phyloP scores from a whole-genome alignment of 139 green algal species.

The Chlorella sp. region DNA sequence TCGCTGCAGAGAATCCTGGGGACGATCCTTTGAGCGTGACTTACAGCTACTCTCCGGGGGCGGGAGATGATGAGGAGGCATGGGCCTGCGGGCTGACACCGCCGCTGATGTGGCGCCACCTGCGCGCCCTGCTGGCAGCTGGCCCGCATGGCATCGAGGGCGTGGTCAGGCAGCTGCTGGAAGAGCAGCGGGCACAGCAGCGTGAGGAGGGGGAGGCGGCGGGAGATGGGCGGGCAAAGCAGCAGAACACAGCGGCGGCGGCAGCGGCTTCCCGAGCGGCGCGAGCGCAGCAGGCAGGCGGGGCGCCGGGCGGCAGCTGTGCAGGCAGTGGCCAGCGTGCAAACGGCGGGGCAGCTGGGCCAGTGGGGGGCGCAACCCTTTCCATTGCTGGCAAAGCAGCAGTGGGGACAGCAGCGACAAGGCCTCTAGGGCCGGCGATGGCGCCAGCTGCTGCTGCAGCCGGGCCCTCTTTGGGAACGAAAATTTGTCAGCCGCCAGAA shows the following conservation, averaged over 20 bases:
- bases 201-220: neutral
- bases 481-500: neutral
- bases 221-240: neutral
- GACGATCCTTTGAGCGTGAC: constrained; percentile 11
- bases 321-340: too few relatives aligned
- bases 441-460: neutral
- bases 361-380: too few relatives aligned
- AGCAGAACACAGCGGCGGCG: neutral
- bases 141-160: constrained; percentile 55
- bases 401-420: neutral
- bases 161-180: constrained; percentile 57
- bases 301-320: too few relatives aligned
- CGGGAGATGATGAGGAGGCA: constrained; percentile 96
- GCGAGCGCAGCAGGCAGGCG: neutral
- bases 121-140: constrained; percentile 59
- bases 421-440: neutral
- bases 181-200: constrained; percentile 15
- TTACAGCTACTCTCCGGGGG: constrained; percentile 85
- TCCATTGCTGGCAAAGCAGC: neutral
- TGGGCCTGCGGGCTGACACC: constrained; percentile 90
- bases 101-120: constrained; percentile 74
- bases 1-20: neutral
- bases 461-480: too few relatives aligned
- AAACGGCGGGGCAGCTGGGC: neutral
- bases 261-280: neutral